Percentiles rank a stretch among this genome's conserved stretches.
These are phyloP conservation scores for Vitis hybrid DNA, from an alignment of 177 flowering plant genomes.

Conservation along the genomic window DNA sequence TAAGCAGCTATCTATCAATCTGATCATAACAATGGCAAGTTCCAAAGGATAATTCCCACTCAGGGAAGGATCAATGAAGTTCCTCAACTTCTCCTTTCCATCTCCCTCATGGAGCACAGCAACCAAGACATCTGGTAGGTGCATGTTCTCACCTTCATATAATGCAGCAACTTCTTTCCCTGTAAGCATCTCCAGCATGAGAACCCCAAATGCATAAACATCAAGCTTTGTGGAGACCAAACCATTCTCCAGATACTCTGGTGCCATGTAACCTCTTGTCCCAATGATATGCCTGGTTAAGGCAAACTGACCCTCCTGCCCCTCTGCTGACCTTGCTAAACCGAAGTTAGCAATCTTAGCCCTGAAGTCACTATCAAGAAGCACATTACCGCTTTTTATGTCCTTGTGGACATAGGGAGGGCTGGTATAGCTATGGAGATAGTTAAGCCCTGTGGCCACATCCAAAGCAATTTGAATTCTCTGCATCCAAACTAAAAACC, in stretches of 20 bases:
- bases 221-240: slow-evolving; percentile 73
- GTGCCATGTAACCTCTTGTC: slow-evolving; percentile 77
- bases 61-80: slow-evolving; percentile 57
- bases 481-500: slow-evolving; percentile 55
- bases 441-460: slow-evolving; percentile 71
- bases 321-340: slow-evolving; percentile 50
- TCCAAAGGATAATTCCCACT: slow-evolving; percentile 53
- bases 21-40: slow-evolving; percentile 41
- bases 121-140: slow-evolving; percentile 29
- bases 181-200: slow-evolving; percentile 63
- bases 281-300: slow-evolving; percentile 66
- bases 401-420: slow-evolving; percentile 73
- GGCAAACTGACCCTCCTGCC: slow-evolving; percentile 28
- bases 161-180: slow-evolving; percentile 52
- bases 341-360: slow-evolving; percentile 71
- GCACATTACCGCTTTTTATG: slow-evolving; percentile 58
- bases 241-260: slow-evolving; percentile 80
- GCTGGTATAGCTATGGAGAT: slow-evolving; percentile 63
- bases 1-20: slow-evolving; percentile 51
- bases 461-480: slow-evolving; percentile 68
- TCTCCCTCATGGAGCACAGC: slow-evolving; percentile 26
- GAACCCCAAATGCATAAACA: slow-evolving; percentile 77
- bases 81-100: slow-evolving; percentile 35
- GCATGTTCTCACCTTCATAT: slow-evolving; percentile 23
- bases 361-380: slow-evolving; percentile 62